Base-by-base conservation (phyloP, 2,329 filamentous ascomycete species). In the Ophiocordyceps robertsii region DNA sequence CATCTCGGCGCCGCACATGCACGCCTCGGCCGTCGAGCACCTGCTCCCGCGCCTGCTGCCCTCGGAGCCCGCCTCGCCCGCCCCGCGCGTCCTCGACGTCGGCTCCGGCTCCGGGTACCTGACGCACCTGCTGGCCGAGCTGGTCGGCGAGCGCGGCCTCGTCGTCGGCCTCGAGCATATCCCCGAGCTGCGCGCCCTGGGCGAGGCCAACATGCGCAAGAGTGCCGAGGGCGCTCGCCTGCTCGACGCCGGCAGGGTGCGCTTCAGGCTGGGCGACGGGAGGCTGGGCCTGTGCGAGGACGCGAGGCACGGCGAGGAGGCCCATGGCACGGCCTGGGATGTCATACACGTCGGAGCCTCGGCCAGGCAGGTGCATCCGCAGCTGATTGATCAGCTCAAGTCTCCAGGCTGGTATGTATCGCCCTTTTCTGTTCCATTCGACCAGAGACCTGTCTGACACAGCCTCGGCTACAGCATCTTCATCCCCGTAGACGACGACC, bases 331-430 rank as follows among this genome's bases (percentile, higher is more conserved):
- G 29, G 72, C 78, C 0, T 98, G 90, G 70, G 87, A 96, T 69
- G 89, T 84, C 3, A 96, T 98, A 46, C 92, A 96, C 58, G 92
- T 96, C 3, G 92, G 92, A 0, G 92, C 92, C 1, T 84, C 87
- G 8, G 90, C 90, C 0, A 73, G 66, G 21, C 73, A 78, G 55
- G 64, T 94, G 43, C 89, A 94, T 57, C 57, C 73, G 16, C 73
- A 75, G 45, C 63, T 96, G 49, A 63, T 94, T 38, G 73, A 80
- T 29, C 92, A 96, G 66, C 65, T 98, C 50, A 78, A 77, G 48
- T 66, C 73, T 3, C 90, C 90, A 0, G 92, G 92, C 0, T 70
- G 80, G 66, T 73, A 27, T 21, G n/a, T n/a, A 14, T 17, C 17
- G 14, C 33, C 31, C n/a, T 32, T 12, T 32, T n/a, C 30, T n/a